A percentile compares a stretch with the other conserved stretches of the same genome.
These are phyloP conservation scores for Whalleya microplaca DNA, from an alignment of 2,329 filamentous ascomycete species.

Conservation along the genomic window DNA sequence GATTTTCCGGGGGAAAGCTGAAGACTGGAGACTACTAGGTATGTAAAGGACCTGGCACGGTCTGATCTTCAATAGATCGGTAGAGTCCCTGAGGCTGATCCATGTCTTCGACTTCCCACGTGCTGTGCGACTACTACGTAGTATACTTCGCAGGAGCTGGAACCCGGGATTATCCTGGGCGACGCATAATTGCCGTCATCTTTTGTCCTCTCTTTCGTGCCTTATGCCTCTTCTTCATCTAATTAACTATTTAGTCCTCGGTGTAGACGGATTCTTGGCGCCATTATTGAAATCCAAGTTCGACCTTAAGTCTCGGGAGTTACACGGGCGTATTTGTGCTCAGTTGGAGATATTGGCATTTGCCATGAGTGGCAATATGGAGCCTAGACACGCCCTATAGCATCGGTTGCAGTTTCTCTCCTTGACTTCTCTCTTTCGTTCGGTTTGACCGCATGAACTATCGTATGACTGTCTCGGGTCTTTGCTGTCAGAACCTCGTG, in stretches of 20 bases:
- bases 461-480: conserved; percentile 15
- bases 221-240: no score
- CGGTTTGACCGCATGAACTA: conserved; percentile 7
- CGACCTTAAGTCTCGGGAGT: not conserved
- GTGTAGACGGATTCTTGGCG: not conserved
- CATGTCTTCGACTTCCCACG: not conserved
- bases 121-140: not conserved
- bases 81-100: not conserved
- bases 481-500: conserved; percentile 6
- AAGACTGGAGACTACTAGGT: not conserved
- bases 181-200: no score
- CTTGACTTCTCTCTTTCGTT: conserved; percentile 1
- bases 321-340: not conserved
- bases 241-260: not conserved
- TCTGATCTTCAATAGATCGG: not conserved
- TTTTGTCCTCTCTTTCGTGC: no score
- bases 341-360: not conserved
- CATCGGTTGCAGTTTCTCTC: not conserved
- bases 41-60: no score
- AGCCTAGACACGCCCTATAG: not conserved
- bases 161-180: no score
- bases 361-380: no score
- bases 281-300: not conserved
- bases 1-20: not conserved
- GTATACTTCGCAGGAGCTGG: not conserved